phyloP scores from a whole-genome alignment of 1,284 basidiomycete genomes.

The Trichosporon sp. region DNA sequence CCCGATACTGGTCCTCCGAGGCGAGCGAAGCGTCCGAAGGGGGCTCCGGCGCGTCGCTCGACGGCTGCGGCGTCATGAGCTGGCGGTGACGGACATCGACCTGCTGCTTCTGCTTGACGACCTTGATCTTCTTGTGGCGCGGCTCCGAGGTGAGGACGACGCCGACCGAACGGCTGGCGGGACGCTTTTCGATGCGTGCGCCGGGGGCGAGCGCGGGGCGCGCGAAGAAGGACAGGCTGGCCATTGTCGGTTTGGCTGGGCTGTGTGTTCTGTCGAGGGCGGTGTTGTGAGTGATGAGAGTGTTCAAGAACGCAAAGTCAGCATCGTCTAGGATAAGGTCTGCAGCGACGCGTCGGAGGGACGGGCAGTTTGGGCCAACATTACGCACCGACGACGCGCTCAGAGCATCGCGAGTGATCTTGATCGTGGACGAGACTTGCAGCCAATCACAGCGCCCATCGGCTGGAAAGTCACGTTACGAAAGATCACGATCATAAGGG shows the following conservation, averaged over 20 bases:
- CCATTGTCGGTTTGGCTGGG: neutral
- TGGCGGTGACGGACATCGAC: neutral
- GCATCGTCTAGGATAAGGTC: neutral
- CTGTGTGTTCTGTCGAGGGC: neutral
- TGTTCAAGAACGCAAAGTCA: neutral
- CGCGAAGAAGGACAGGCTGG: slow-evolving; percentile 19
- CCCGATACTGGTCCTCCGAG: slow-evolving; percentile 35
- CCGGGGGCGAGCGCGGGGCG: neutral
- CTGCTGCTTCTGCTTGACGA: neutral
- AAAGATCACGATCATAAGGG: neutral
- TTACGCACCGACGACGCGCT: neutral
- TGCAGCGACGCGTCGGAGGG: neutral
- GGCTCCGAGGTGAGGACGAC: slow-evolving; percentile 12
- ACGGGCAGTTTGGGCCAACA: neutral
- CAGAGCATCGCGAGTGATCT: neutral
- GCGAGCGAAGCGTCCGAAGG: no score
- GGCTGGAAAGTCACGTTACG: neutral
- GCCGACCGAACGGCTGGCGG: neutral
- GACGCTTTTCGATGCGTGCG: neutral
- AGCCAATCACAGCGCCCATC: neutral
- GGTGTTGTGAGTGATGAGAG: neutral
- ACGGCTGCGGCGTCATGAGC: slow-evolving; percentile 36
- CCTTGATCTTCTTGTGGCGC: slow-evolving; percentile 11
- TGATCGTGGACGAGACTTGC: neutral
- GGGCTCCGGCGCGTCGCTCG: slow-evolving; percentile 28